phyloP scores from a whole-genome alignment of 805 yeast genomes.

The Saccharomycopsis babjevae region DNA sequence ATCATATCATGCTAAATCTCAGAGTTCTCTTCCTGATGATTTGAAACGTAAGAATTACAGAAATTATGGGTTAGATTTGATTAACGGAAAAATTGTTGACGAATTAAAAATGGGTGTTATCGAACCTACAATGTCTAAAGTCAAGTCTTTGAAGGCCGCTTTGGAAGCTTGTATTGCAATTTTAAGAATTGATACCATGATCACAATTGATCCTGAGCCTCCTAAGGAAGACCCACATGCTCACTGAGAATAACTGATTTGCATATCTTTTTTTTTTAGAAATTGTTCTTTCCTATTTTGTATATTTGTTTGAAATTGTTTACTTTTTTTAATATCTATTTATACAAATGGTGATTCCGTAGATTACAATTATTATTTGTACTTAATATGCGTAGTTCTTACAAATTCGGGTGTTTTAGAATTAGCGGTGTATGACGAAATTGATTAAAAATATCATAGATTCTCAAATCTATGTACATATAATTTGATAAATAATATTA shows the following conservation, averaged over 20 bases:
- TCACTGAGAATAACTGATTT: conserved; percentile 34
- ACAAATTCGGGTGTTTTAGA: no score
- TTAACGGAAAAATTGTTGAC: conserved; percentile 86
- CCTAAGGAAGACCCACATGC: conserved; percentile 87
- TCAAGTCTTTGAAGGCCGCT: conserved; percentile 89
- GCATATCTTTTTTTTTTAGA: neutral
- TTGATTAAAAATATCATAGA: no score
- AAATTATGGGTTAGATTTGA: conserved; percentile 86
- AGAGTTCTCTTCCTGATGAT: conserved; percentile 76
- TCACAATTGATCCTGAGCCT: conserved; percentile 92
- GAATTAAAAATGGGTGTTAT: conserved; percentile 77
- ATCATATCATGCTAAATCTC: conserved; percentile 93
- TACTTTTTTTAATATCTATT: neutral
- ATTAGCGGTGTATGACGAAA: no score
- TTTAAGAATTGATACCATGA: conserved; percentile 95
- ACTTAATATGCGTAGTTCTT: neutral
- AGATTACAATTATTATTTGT: neutral
- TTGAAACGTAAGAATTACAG: conserved; percentile 74
- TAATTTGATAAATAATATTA: neutral
- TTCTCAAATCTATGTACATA: neutral
- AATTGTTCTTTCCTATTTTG: neutral
- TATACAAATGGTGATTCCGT: neutral
- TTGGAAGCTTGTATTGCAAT: conserved; percentile 97
- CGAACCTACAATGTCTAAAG: conserved; percentile 90
- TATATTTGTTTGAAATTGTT: neutral